Evolutionary conservation across 164 flowering plant species (phyloP).

Genomic region (Dillenia turbinata): DNA sequence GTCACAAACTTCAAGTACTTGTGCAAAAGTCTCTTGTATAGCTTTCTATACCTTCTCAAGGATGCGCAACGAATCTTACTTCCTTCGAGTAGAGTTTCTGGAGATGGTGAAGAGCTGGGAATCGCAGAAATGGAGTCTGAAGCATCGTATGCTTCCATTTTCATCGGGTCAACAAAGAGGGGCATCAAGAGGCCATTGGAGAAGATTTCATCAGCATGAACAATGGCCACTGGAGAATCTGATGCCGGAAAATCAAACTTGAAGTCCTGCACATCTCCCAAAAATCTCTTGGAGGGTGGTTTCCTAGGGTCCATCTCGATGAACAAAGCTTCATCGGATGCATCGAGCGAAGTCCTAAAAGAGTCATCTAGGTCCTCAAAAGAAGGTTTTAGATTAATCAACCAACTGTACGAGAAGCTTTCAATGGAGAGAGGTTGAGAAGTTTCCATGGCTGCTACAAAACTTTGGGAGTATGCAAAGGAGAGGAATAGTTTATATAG

Average conservation of each 20-base stretch:
- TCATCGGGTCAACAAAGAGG: slow-evolving; percentile 13
- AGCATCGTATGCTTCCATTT: not conserved
- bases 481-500: slow-evolving; percentile 1
- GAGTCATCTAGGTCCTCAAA: slow-evolving; percentile 41
- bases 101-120: slow-evolving; percentile 11
- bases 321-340: slow-evolving; percentile 48
- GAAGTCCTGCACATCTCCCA: slow-evolving; percentile 23
- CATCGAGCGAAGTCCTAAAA: slow-evolving; percentile 28
- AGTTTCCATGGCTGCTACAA: slow-evolving; percentile 41
- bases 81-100: not conserved
- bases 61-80: slow-evolving; percentile 11
- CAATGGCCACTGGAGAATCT: slow-evolving; percentile 17
- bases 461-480: not conserved
- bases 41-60: slow-evolving; percentile 30
- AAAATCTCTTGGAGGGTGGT: slow-evolving; percentile 28
- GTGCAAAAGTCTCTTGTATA: slow-evolving; percentile 30
- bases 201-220: slow-evolving; percentile 55
- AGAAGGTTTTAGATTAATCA: slow-evolving; percentile 51
- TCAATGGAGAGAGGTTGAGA: slow-evolving; percentile 65
- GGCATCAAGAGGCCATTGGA: slow-evolving; percentile 43
- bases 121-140: slow-evolving; percentile 1
- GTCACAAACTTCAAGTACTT: slow-evolving; percentile 42
- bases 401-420: slow-evolving; percentile 89
- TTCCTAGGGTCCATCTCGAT: slow-evolving; percentile 82
- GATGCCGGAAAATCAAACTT: slow-evolving; percentile 21